Evolutionary conservation across 148 eudicot genomes (phyloP).

Genomic region (Silene conica): DNA sequence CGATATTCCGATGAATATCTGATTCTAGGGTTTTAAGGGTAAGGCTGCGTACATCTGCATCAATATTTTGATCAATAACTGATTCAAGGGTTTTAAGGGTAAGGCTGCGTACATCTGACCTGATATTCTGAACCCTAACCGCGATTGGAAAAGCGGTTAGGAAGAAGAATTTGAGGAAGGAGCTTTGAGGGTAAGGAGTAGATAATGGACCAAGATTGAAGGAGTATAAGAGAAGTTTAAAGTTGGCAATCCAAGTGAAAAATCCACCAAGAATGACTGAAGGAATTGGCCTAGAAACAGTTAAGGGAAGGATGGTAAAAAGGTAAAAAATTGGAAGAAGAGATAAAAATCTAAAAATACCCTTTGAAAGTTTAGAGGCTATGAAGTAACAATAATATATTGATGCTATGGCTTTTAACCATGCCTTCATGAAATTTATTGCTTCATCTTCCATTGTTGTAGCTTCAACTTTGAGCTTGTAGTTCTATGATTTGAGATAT

Average conservation of each 20-base stretch:
- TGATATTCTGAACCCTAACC: conserved; percentile 9
- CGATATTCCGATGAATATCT: too few relatives aligned
- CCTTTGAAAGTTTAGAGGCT: conserved; percentile 43
- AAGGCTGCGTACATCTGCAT: too few relatives aligned
- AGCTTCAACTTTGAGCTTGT: neutral
- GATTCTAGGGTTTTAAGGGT: too few relatives aligned
- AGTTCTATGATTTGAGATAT: neutral
- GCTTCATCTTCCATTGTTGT: conserved; percentile 28
- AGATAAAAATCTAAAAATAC: conserved; percentile 40
- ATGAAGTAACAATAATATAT: conserved; percentile 47
- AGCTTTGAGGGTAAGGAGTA: neutral
- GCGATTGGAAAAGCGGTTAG: conserved; percentile 50
- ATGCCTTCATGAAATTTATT: conserved; percentile 31
- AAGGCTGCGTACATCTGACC: neutral
- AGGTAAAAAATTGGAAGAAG: conserved; percentile 56
- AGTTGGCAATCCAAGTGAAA: conserved; percentile 71
- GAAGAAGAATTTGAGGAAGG: conserved; percentile 32
- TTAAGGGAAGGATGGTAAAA: conserved; percentile 52
- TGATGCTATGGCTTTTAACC: conserved; percentile 25
- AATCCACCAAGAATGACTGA: conserved; percentile 40
- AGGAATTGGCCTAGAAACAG: conserved; percentile 37
- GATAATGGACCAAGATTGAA: conserved; percentile 33
- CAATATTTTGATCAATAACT: too few relatives aligned
- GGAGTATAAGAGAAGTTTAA: conserved; percentile 25
- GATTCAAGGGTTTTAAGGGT: too few relatives aligned